A percentile compares a stretch with the other conserved stretches of the same genome.
These are phyloP conservation scores for Polyporus tsugae DNA, from an alignment of 1,284 basidiomycete species.

Conservation along the genomic window DNA sequence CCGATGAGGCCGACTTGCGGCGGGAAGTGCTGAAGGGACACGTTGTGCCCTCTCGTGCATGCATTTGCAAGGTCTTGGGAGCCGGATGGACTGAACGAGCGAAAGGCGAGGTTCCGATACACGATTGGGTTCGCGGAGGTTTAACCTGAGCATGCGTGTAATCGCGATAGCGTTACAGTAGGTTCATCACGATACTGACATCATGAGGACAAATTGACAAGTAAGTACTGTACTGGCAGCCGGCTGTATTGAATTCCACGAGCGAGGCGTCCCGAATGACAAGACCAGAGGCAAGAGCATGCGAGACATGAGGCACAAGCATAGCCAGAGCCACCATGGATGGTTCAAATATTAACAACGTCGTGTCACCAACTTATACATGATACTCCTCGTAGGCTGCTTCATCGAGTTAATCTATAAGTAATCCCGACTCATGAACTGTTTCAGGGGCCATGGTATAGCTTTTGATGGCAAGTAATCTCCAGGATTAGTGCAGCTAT, in stretches of 20 bases:
- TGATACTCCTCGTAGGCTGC: no score
- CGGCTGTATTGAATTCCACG: not conserved
- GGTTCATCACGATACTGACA: not conserved
- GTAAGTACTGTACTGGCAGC: no score
- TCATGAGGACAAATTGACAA: not conserved
- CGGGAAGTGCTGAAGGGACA: not conserved
- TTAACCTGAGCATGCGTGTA: not conserved
- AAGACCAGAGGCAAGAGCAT: not conserved
- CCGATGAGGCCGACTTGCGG: not conserved
- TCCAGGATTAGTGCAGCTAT: not conserved
- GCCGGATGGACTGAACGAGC: not conserved
- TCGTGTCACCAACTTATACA: not conserved
- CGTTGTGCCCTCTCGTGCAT: not conserved
- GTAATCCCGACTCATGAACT: not conserved
- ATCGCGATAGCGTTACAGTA: not conserved
- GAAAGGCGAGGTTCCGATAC: not conserved
- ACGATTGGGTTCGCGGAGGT: not conserved
- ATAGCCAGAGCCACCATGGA: not conserved
- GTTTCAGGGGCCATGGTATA: not conserved
- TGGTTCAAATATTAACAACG: not conserved
- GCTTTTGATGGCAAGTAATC: not conserved
- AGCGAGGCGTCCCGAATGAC: not conserved
- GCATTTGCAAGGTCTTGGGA: not conserved
- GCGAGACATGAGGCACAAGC: not conserved
- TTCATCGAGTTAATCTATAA: not conserved